phyloP scores from a whole-genome alignment of 805 yeast species.

The Babjeviella inositovora region DNA sequence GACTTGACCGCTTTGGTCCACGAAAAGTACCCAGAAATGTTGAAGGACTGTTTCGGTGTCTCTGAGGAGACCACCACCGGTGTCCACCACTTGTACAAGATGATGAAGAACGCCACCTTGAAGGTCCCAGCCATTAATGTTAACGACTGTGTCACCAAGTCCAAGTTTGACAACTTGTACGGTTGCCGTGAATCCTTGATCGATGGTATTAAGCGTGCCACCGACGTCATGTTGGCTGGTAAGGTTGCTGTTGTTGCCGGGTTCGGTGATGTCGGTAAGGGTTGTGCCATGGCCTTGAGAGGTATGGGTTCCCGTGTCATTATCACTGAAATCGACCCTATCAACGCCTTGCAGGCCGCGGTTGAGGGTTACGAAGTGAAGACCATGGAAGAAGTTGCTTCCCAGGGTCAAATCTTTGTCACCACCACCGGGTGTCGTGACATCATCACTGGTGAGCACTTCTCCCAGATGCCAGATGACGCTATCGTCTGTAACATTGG shows the following conservation, averaged over 20 bases:
- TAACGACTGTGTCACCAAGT: constrained; percentile 97
- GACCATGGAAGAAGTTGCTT: constrained; percentile 88
- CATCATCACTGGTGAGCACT: constrained; percentile 82
- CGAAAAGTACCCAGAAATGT: constrained; percentile 95
- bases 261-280: constrained; percentile 99
- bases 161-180: constrained; percentile 98
- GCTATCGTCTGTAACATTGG: constrained; percentile 99
- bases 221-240: constrained; percentile 99
- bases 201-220: constrained; percentile 99
- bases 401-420: constrained; percentile 91
- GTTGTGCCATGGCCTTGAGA: constrained; percentile 97
- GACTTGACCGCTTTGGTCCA: constrained; percentile 94
- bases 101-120: constrained; percentile 74
- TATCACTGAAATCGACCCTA: constrained; percentile 95
- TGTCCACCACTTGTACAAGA: constrained; percentile 97
- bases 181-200: constrained; percentile 98
- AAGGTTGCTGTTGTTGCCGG: constrained; percentile 98
- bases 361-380: constrained; percentile 97
- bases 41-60: constrained; percentile 86
- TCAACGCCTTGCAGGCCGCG: constrained; percentile 98
- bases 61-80: constrained; percentile 99
- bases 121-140: constrained; percentile 99
- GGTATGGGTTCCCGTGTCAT: constrained; percentile 99
- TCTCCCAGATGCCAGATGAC: constrained; percentile 91
- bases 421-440: constrained; percentile 99